Base-by-base conservation (phyloP, 2,329 filamentous ascomycete species). In the Sclerotinia minor region DNA sequence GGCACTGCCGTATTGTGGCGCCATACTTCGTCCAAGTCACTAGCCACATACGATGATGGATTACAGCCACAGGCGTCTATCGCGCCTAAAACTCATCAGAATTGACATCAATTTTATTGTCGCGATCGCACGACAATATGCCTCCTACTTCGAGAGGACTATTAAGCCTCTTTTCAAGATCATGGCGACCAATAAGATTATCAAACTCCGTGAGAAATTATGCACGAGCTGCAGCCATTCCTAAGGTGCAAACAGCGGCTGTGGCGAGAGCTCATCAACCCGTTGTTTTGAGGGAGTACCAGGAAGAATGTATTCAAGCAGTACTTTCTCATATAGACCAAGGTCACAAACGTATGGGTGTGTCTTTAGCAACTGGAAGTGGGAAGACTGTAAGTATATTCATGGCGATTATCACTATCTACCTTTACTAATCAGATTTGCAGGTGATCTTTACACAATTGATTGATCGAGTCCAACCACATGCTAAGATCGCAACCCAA, bases 361-460 rank as follows among this genome's bases (percentile, higher is more conserved):
- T 97, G 6, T 97, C 94, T 0, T 79, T 97, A 47, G 94, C 93
- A 3, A 97, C 94, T 4, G 93, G 94, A 1, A 88, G 91, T 71
- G 93, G 93, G 7, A 97, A 97, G 78, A 97, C 93, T 9, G 92
- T 92, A 79, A 69, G 83, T 74, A 59, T 15, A 24, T 49, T 52
- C 21, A 21, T 32, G 6, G 17, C 35, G 19, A 21, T 35, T 21
- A 50, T 49, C 29, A 45, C 6, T 19, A 24, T 61, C n/a, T 38
- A 26, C 41, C 21, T 17, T 38, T 65, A 26, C 52, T 67, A 38
- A 61, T 63, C 41, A 41, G 21, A 41, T 35, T 54, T 45, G 21
- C 72, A 92, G 90, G 89, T 99, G 76, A 94, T 99, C 74, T 99
- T 99, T 80, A 98, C 94, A 17, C 93, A 97, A 77, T 84, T 99